Conservation (phyloP, 2,329 filamentous ascomycete genomes). For the Chaetothyriales sp. region DNA sequence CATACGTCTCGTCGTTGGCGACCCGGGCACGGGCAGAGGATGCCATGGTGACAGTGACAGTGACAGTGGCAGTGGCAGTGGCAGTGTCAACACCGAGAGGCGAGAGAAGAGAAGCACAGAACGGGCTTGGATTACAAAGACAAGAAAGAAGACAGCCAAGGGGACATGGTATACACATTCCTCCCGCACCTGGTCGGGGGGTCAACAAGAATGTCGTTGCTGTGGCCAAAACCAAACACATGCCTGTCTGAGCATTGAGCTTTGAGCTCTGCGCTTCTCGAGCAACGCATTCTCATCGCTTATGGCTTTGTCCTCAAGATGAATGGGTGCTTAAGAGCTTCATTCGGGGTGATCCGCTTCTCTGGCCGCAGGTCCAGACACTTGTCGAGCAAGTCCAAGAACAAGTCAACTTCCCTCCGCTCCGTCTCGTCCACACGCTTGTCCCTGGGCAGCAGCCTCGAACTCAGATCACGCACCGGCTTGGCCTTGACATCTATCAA, state of each 20-base stretch:
- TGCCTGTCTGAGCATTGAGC: background rate
- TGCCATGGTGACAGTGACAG: background rate
- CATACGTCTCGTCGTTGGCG: background rate
- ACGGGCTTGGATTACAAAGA: background rate
- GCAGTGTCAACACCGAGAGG: background rate
- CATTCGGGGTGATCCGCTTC: constrained; percentile 71
- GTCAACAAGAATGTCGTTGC: background rate
- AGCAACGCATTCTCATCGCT: background rate
- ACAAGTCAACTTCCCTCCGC: constrained; percentile 61
- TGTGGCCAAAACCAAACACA: background rate
- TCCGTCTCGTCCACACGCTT: constrained; percentile 60
- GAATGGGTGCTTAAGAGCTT: constrained; percentile 82
- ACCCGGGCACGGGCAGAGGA: background rate
- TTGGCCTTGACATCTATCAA: constrained; percentile 41
- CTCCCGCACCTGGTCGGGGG: background rate
- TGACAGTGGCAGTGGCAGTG: background rate
- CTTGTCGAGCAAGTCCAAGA: constrained; percentile 75
- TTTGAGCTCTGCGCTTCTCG: background rate
- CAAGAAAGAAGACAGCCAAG: background rate
- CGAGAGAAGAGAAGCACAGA: background rate
- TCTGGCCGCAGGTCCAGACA: constrained; percentile 84
- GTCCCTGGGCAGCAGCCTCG: constrained; percentile 56
- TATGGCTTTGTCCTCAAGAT: constrained; percentile 37
- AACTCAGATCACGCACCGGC: constrained; percentile 66
- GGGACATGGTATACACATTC: background rate